Evolutionary conservation across 768 basidiomycete species (phyloP).

Genomic region (Ramaria sp.): DNA sequence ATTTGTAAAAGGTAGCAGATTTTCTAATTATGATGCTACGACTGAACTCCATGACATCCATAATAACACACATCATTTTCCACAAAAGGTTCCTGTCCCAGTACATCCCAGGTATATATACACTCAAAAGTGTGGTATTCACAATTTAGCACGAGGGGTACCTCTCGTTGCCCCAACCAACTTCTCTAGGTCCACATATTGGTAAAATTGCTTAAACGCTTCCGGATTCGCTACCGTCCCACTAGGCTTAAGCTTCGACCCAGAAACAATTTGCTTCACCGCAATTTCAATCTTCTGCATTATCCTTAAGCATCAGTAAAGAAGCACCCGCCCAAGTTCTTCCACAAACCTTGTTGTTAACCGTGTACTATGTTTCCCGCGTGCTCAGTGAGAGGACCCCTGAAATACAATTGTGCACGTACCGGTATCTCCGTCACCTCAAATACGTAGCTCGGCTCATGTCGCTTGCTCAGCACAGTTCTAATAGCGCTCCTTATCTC

Average conservation of each 20-base stretch:
- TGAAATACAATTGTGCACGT: conserved; percentile 18
- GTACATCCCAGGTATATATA: too few relatives aligned
- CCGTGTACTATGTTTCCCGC: conserved; percentile 42
- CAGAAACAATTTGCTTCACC: conserved; percentile 69
- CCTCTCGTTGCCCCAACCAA: conserved; percentile 8
- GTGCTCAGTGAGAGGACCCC: neutral
- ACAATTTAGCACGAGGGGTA: neutral
- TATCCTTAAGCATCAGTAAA: neutral
- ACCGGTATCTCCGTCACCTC: conserved; percentile 60
- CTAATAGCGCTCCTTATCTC: conserved; percentile 49
- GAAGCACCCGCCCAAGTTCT: too few relatives aligned
- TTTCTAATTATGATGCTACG: too few relatives aligned
- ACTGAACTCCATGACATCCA: too few relatives aligned
- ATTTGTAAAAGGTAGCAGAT: too few relatives aligned
- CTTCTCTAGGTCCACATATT: conserved; percentile 41
- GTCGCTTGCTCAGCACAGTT: conserved; percentile 51
- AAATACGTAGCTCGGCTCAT: conserved; percentile 64
- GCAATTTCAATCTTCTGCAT: conserved; percentile 59
- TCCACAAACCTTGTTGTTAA: too few relatives aligned
- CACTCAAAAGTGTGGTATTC: too few relatives aligned
- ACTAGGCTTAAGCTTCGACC: conserved; percentile 49
- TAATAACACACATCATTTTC: too few relatives aligned
- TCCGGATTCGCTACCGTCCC: conserved; percentile 70
- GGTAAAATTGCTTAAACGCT: conserved; percentile 52
- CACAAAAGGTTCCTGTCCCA: too few relatives aligned